These are phyloP conservation scores for Glycine soja DNA, from an alignment of 306 rosid species.

Conservation along the genomic window DNA sequence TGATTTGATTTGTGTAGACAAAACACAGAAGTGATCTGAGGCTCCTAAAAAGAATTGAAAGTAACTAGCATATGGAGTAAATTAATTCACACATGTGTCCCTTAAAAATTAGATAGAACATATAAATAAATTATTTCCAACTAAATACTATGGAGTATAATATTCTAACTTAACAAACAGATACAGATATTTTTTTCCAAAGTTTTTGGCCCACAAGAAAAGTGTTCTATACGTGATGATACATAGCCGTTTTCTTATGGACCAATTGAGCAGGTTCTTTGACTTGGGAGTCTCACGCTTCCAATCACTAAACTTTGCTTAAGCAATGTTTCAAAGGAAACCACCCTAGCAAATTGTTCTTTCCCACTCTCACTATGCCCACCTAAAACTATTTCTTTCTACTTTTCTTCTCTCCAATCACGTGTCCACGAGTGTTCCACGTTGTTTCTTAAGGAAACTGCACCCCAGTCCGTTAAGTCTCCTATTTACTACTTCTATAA, in stretches of 20 bases:
- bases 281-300: constrained; percentile 23
- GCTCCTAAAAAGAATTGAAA: no score
- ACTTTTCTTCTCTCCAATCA: constrained; percentile 6
- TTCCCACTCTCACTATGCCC: constrained; percentile 33
- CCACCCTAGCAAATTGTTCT: constrained; percentile 22
- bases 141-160: background rate
- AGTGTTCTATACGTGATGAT: background rate
- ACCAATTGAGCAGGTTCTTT: background rate
- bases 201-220: background rate
- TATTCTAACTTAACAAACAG: background rate
- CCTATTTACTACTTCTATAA: background rate
- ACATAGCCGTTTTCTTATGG: background rate
- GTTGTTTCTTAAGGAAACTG: background rate
- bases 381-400: constrained; percentile 21
- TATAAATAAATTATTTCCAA: background rate
- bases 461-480: background rate
- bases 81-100: background rate
- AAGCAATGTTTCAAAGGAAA: constrained; percentile 15
- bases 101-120: background rate
- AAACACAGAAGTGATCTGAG: no score
- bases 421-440: background rate
- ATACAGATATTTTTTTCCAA: background rate
- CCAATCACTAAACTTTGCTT: constrained; percentile 26
- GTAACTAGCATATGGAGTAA: no score
- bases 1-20: no score